Conservation (phyloP, 169 alveolate species). For the Cryptosporidium sp. region DNA sequence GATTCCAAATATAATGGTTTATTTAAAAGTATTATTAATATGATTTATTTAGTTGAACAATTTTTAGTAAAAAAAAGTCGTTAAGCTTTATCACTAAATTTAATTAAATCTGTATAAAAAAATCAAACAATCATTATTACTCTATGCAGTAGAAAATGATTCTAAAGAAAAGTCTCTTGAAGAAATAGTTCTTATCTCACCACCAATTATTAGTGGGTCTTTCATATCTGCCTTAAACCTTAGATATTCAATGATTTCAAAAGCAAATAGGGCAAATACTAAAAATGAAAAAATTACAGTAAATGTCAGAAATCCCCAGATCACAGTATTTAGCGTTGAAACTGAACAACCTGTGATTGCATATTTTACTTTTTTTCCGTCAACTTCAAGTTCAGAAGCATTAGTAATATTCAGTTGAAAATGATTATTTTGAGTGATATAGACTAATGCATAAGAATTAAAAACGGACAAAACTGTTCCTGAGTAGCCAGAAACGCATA, state of each 20-base stretch:
- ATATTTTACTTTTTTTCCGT: constrained; percentile 21
- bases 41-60: too few relatives aligned
- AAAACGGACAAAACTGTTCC: constrained; percentile 12
- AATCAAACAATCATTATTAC: neutral
- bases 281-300: constrained; percentile 28
- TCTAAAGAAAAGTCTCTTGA: constrained; percentile 56
- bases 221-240: constrained; percentile 71
- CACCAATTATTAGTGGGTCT: constrained; percentile 71
- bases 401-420: constrained; percentile 35
- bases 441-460: constrained; percentile 38
- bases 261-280: constrained; percentile 35
- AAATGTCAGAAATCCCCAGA: constrained; percentile 45
- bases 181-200: constrained; percentile 57
- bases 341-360: constrained; percentile 41
- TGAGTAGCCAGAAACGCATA: constrained; percentile 22
- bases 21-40: too few relatives aligned
- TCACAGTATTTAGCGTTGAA: constrained; percentile 34
- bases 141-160: constrained; percentile 12
- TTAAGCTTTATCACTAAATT: neutral
- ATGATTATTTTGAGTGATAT: neutral
- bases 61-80: neutral
- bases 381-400: constrained; percentile 3
- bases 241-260: constrained; percentile 51
- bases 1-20: too few relatives aligned
- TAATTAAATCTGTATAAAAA: neutral